phyloP scores from a whole-genome alignment of 768 basidiomycete species.

The Xanthoconium purpureum region DNA sequence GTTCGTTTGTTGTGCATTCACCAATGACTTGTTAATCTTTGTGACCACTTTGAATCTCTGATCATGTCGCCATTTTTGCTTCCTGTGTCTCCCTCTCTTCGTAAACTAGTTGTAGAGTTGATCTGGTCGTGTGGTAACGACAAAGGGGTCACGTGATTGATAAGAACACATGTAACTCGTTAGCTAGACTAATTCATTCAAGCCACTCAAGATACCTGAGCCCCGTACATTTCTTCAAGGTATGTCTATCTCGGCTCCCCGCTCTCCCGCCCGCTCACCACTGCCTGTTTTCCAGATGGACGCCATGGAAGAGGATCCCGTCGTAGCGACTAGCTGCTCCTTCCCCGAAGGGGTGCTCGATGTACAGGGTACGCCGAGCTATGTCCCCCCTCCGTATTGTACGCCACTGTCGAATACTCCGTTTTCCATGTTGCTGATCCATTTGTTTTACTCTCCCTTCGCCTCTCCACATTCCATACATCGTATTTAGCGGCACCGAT shows the following conservation, averaged over 20 bases:
- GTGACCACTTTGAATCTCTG: background rate
- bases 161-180: constrained; percentile 3
- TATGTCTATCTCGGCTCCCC: background rate
- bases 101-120: background rate
- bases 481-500: constrained; percentile 20
- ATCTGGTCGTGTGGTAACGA: background rate
- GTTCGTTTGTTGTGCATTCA: background rate
- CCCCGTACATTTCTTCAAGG: constrained; percentile 2
- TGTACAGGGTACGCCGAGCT: constrained; percentile 13
- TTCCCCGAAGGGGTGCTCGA: constrained; percentile 20
- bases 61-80: background rate
- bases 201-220: constrained; percentile 26
- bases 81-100: background rate
- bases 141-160: constrained; percentile 21
- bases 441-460: background rate
- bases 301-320: constrained; percentile 34
- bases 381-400: constrained; percentile 20
- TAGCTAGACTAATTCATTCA: constrained; percentile 5
- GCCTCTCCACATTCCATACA: background rate
- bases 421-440: constrained; percentile 10
- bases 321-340: constrained; percentile 22
- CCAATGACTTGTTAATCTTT: background rate
- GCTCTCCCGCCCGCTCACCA: background rate
- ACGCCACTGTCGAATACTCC: constrained; percentile 6
- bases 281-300: constrained; percentile 25